Evolutionary conservation across 352 stramenopile species (phyloP).

Genomic region (Pythium brachiatum): DNA sequence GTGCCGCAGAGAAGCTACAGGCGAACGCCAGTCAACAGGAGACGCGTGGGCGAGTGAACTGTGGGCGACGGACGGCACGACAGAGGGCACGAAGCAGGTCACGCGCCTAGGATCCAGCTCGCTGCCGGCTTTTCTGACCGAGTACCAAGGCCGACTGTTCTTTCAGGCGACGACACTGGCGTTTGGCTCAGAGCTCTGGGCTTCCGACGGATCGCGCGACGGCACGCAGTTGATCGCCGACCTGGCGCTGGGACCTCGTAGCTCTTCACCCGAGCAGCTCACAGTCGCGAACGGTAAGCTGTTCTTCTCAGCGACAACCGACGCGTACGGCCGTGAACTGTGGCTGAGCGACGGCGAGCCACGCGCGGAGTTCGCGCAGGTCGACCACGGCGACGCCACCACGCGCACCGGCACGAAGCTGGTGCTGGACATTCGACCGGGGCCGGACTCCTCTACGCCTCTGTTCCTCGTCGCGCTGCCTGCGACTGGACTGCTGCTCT

Average conservation of each 20-base stretch:
- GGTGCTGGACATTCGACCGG: constrained; percentile 58
- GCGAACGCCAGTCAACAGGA: not conserved
- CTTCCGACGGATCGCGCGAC: constrained; percentile 49
- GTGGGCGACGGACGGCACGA: constrained; percentile 82
- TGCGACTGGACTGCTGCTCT: constrained; percentile 42
- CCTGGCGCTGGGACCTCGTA: constrained; percentile 39
- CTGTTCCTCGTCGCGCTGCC: constrained; percentile 39
- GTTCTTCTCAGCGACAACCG: constrained; percentile 56
- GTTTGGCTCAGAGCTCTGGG: constrained; percentile 75
- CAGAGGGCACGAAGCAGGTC: constrained; percentile 57
- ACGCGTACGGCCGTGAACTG: constrained; percentile 43
- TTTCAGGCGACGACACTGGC: constrained; percentile 63
- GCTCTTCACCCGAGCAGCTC: constrained; percentile 40
- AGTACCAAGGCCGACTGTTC: constrained; percentile 45
- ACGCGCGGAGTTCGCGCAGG: constrained; percentile 29
- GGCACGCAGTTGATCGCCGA: constrained; percentile 61
- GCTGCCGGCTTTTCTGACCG: constrained; percentile 37
- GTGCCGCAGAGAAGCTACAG: not conserved
- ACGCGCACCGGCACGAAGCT: constrained; percentile 34
- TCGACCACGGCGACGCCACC: constrained; percentile 18
- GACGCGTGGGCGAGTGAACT: constrained; percentile 45
- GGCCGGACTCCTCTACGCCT: constrained; percentile 47
- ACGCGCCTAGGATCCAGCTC: constrained; percentile 35
- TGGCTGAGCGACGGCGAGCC: constrained; percentile 54
- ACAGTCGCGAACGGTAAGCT: constrained; percentile 33